Base-by-base conservation (phyloP, 2,329 filamentous ascomycete genomes). In the Colletotrichum ledebouriae region DNA sequence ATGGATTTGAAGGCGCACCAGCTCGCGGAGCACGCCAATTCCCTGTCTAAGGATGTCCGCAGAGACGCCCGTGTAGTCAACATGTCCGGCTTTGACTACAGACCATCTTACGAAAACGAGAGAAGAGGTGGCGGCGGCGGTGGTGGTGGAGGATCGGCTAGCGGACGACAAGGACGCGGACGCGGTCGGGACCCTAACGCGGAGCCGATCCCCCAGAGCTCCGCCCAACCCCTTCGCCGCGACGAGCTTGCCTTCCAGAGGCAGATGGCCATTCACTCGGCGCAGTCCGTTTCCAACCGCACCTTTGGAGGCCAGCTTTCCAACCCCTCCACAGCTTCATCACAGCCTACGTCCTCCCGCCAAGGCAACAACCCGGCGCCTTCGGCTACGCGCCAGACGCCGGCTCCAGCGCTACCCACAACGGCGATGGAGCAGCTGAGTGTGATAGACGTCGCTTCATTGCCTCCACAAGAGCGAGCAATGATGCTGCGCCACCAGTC, bases 1-100 rank as follows among this genome's bases (percentile, higher is more conserved):
- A 90, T 99, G 84, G 96, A 99, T 75, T 82, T 99, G 53, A 97
- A 98, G 78, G 96, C 92, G 3, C 96, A 99, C 80, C 93, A 97
- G 77, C 81, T 99, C 10, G 91, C 92, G 73, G 88, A 90, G 61
- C 96, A 99, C 76, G 93, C 90, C 0, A 89, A 90, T 73, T 88
- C 90, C 0, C 78, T 97, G 25, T 93, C 94, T 9, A 98, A 97
- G 75, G 92, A 95, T 72, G 90, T 92, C 2, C 86, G 94, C 63
- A 86, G 94, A 74, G 95, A 98, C 77, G 93, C 94, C 4, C 87
- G 94, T 58, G 82, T 91, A 25, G 94, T 99, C 6, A 93, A 98
- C 76, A 90, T 99, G 72, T 93, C 94, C 0, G 87, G 87, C 20
- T 98, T 99, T 75, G 92, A 97, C 72, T 90, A 91, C 70, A 87